Base-by-base conservation (phyloP, 2,329 filamentous ascomycete genomes). In the Ophiostoma perfectum region DNA sequence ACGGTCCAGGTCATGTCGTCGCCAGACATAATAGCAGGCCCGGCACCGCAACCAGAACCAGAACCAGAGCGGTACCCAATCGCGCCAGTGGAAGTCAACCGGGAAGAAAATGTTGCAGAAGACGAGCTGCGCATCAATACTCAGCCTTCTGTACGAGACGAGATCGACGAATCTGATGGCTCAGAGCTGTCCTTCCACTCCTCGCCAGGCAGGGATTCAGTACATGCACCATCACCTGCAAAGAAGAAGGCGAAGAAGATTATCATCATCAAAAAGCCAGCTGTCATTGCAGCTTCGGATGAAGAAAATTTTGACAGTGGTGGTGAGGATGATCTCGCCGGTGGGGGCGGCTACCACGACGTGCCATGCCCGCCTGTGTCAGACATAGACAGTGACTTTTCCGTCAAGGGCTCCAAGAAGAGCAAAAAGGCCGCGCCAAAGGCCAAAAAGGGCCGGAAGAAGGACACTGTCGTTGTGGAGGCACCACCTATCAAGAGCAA, bases 201-300 rank as follows among this genome's bases (percentile, higher is more conserved):
- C 5, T 65, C 44, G 8, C 12, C 45, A 12, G 36, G 27, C 39
- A 45, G 47, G 41, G 27, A n/a, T 4, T 36, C 38, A 8, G 27
- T 38, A 5, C 64, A 58, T 6, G 27, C 27, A 16, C 27, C 12
- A 60, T 7, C 6, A 36, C 18, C 49, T 4, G n/a, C 49, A 41
- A 64, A 72, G n/a, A 74, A 73, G 65, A 76, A 65, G 12, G 6
- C 42, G 73, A 67, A 75, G 72, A 71, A 77, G 74, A 68, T 49
- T 14, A 60, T 60, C 1, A 60, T 60, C 4, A 39, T 60, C 27
- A 60, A 60, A 7, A 44, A 18, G 58, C 39, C 41, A 45, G 36
- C 49, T 12, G 11, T 49, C 8, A 68, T 65, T 64, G 67, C 36
- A 3, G 62, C 64, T 4, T 66, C 65, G 3, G 69, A 58, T 18